Conservation (phyloP, 345 rosid species). For the Euphorbia peplus region DNA sequence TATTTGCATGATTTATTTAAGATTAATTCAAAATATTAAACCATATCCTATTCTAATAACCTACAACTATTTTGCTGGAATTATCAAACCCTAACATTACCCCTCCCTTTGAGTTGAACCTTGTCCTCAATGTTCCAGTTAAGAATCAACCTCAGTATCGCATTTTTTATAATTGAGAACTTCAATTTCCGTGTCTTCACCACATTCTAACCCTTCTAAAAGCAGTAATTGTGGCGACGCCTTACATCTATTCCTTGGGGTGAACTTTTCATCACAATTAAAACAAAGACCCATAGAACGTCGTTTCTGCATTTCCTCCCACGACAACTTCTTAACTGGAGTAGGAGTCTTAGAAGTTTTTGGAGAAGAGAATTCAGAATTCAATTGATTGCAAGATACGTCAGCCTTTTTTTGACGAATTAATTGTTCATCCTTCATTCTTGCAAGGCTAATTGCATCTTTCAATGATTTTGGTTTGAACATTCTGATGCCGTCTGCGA, state of each 20-base stretch:
- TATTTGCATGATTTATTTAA: no score
- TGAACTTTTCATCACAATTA: background rate
- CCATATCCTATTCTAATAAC: no score
- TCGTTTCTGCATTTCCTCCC: background rate
- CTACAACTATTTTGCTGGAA: no score
- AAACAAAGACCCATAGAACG: background rate
- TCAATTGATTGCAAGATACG: no score
- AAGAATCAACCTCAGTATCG: background rate
- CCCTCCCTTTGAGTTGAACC: no score
- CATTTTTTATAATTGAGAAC: no score
- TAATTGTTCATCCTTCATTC: background rate
- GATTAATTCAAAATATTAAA: no score
- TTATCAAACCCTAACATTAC: no score
- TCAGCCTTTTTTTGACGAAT: background rate
- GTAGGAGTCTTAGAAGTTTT: background rate
- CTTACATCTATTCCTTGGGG: background rate
- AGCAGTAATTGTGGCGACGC: background rate
- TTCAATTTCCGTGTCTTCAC: background rate
- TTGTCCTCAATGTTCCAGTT: no score
- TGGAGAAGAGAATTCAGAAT: background rate
- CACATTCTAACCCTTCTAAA: background rate
- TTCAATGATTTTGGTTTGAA: background rate
- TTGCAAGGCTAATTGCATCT: background rate
- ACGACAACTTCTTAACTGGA: background rate
- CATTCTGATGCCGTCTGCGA: background rate